phyloP scores from a whole-genome alignment of 176 grass and related monocot genomes.

The Carex pumila region DNA sequence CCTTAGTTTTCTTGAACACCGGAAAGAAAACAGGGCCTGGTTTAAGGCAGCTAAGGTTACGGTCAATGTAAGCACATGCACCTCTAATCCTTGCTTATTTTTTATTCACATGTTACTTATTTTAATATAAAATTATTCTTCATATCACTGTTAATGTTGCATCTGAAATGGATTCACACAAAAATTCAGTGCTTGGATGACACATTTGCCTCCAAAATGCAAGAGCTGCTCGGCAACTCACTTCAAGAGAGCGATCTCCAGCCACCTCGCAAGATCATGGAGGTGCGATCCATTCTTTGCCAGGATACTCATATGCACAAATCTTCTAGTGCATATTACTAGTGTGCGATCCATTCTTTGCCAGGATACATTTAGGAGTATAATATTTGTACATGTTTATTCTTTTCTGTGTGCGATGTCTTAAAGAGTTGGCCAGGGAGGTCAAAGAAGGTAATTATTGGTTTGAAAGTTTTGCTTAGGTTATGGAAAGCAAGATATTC shows the following conservation, averaged over 20 bases:
- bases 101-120: neutral
- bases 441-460: neutral
- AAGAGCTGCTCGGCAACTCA: conserved; percentile 72
- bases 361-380: conserved; percentile 26
- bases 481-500: neutral
- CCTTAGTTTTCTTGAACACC: conserved; percentile 80
- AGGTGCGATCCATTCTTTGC: conserved; percentile 95
- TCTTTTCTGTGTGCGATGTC: neutral
- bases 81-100: neutral
- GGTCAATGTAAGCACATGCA: conserved; percentile 50
- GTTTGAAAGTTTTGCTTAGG: conserved; percentile 11
- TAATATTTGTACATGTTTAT: conserved; percentile 17
- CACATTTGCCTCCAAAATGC: conserved; percentile 88
- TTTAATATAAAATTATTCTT: neutral
- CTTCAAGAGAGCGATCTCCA: conserved; percentile 75
- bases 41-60: conserved; percentile 80
- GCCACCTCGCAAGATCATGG: conserved; percentile 83
- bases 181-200: conserved; percentile 75
- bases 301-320: conserved; percentile 78
- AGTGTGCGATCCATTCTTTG: conserved; percentile 10
- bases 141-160: neutral
- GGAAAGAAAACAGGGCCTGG: conserved; percentile 90
- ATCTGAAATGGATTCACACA: neutral
- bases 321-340: conserved; percentile 70
- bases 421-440: conserved; percentile 3